Conservation (phyloP, 257 asterid species). For the Solanum arcanum region DNA sequence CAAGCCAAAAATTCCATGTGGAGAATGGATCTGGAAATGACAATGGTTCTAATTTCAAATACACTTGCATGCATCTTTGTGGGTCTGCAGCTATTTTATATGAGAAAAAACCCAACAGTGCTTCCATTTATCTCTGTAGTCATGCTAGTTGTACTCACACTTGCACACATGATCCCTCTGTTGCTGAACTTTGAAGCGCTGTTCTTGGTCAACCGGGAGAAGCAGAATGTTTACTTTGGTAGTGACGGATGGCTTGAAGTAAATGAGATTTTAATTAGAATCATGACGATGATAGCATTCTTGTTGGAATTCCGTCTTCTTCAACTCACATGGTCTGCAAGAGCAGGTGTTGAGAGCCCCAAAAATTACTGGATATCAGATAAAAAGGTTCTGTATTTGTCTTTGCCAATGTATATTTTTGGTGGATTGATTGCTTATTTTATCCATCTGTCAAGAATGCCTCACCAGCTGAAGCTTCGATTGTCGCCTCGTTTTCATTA, state of each 20-base stretch:
- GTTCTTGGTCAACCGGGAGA: slow-evolving; percentile 34
- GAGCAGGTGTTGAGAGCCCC: slow-evolving; percentile 32
- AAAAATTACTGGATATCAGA: slow-evolving; percentile 47
- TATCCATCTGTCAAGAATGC: slow-evolving; percentile 31
- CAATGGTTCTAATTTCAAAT: slow-evolving; percentile 69
- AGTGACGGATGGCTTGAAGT: slow-evolving; percentile 76
- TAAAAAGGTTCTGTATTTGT: slow-evolving; percentile 54
- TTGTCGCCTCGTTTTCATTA: neutral
- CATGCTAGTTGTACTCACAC: slow-evolving; percentile 59
- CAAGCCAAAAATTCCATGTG: slow-evolving; percentile 70
- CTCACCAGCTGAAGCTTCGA: slow-evolving; percentile 15
- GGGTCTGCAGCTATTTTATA: slow-evolving; percentile 65
- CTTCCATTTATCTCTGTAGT: slow-evolving; percentile 53
- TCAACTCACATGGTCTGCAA: slow-evolving; percentile 72
- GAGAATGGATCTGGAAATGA: slow-evolving; percentile 88
- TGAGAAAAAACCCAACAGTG: slow-evolving; percentile 37
- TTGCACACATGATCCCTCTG: slow-evolving; percentile 71
- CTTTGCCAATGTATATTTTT: slow-evolving; percentile 50
- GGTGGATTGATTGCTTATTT: slow-evolving; percentile 72
- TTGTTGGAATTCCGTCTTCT: slow-evolving; percentile 70
- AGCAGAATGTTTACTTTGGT: slow-evolving; percentile 45
- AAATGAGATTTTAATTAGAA: slow-evolving; percentile 75
- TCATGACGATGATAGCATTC: slow-evolving; percentile 85
- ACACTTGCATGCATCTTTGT: slow-evolving; percentile 60
- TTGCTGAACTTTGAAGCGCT: slow-evolving; percentile 80